These are phyloP conservation scores for Colletotrichum phormii DNA, from an alignment of 2,329 filamentous ascomycete species.

Conservation along the genomic window DNA sequence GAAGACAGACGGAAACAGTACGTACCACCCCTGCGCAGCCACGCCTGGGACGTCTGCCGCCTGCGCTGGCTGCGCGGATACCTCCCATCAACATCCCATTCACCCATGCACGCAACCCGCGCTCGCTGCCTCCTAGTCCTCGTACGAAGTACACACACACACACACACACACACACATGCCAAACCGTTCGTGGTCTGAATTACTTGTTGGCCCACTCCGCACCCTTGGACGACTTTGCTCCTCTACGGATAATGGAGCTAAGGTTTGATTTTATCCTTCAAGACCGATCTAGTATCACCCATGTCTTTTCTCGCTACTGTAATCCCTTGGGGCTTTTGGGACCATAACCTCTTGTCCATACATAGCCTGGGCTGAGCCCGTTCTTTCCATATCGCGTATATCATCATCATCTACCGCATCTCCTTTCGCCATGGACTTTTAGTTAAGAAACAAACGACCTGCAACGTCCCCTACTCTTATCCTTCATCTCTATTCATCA, in stretches of 20 bases:
- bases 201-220: slow-evolving; percentile 47
- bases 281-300: slow-evolving; percentile 46
- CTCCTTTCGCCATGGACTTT: neutral
- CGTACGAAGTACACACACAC: neutral
- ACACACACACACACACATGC: slow-evolving; percentile 34
- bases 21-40: slow-evolving; percentile 29
- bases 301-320: slow-evolving; percentile 44
- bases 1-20: slow-evolving; percentile 30
- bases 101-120: slow-evolving; percentile 48
- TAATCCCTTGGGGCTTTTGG: slow-evolving; percentile 42
- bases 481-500: neutral
- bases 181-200: slow-evolving; percentile 39
- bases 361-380: slow-evolving; percentile 43
- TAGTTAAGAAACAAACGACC: neutral
- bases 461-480: neutral
- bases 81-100: slow-evolving; percentile 37
- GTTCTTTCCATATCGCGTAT: slow-evolving; percentile 30
- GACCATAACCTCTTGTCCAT: slow-evolving; percentile 39
- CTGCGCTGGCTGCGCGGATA: slow-evolving; percentile 26
- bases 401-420: slow-evolving; percentile 21
- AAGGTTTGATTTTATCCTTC: slow-evolving; percentile 50
- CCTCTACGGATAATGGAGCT: slow-evolving; percentile 42
- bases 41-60: slow-evolving; percentile 32
- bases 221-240: slow-evolving; percentile 51
- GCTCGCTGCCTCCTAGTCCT: slow-evolving; percentile 43